Evolutionary conservation across 257 asterid genomes (phyloP).

Genomic region (Capsicum rhomboideum): DNA sequence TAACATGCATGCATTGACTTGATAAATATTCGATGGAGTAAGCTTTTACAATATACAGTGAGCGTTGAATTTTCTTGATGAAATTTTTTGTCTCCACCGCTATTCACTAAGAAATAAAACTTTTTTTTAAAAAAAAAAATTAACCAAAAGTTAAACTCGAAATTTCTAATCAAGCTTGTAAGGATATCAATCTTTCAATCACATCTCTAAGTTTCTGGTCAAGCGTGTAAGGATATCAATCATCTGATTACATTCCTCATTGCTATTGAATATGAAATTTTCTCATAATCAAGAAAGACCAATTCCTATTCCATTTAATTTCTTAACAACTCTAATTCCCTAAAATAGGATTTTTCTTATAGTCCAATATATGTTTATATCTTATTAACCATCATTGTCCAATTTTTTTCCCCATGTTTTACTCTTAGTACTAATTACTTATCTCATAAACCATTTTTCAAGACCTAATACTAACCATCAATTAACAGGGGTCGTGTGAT

Average conservation of each 20-base stretch:
- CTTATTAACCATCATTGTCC: neutral
- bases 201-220: neutral
- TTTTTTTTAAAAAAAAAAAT: too few relatives aligned
- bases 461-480: too few relatives aligned
- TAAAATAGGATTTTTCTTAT: neutral
- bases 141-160: neutral
- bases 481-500: too few relatives aligned
- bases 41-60: too few relatives aligned
- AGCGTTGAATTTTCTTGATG: too few relatives aligned
- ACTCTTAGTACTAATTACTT: too few relatives aligned
- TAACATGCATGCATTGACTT: too few relatives aligned
- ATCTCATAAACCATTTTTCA: too few relatives aligned
- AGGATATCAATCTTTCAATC: fast-evolving
- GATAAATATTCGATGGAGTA: too few relatives aligned
- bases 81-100: too few relatives aligned
- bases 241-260: neutral
- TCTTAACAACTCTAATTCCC: slow-evolving; percentile 3
- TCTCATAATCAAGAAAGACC: neutral
- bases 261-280: neutral
- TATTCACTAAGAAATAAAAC: too few relatives aligned
- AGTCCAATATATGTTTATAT: neutral
- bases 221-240: fast-evolving
- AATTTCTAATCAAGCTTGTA: neutral
- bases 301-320: neutral
- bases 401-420: neutral